A percentile compares a stretch with the other conserved stretches of the same genome.
These are phyloP conservation scores for Amauroascus verrucosus DNA, from an alignment of 2,329 filamentous ascomycete genomes.

Conservation along the genomic window DNA sequence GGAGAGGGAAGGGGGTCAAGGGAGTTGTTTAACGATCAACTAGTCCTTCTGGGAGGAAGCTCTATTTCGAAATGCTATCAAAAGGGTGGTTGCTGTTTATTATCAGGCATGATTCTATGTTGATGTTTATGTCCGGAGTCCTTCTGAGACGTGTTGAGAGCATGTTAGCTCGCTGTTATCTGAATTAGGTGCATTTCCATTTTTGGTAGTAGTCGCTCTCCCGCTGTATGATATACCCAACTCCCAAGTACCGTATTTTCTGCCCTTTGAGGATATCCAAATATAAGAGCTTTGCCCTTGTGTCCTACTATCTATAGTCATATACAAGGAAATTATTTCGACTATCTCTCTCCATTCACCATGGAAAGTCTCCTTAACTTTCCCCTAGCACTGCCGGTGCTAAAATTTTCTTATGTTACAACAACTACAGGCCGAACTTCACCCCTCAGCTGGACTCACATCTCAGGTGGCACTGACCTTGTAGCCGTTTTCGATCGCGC, in stretches of 20 bases:
- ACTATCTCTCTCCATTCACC: not conserved
- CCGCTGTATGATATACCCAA: not conserved
- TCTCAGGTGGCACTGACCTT: conserved; percentile 30
- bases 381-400: conserved; percentile 17
- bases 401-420: conserved; percentile 39
- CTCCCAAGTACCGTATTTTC: not conserved
- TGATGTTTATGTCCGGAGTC: no score
- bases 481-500: conserved; percentile 28
- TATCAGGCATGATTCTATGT: no score
- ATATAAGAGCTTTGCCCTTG: no score
- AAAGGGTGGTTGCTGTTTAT: no score
- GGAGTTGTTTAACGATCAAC: no score
- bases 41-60: no score
- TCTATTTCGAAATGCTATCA: no score
- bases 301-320: not conserved
- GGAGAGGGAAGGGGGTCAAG: not conserved
- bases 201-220: not conserved
- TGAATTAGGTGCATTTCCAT: not conserved
- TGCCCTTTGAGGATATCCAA: not conserved
- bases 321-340: conserved; percentile 2
- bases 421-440: conserved; percentile 29
- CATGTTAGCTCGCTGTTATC: no score
- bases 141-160: no score
- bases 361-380: conserved; percentile 1
- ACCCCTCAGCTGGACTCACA: conserved; percentile 37